Conservation (phyloP, 495 filamentous ascomycete genomes). For the Penicillium turbatum region DNA sequence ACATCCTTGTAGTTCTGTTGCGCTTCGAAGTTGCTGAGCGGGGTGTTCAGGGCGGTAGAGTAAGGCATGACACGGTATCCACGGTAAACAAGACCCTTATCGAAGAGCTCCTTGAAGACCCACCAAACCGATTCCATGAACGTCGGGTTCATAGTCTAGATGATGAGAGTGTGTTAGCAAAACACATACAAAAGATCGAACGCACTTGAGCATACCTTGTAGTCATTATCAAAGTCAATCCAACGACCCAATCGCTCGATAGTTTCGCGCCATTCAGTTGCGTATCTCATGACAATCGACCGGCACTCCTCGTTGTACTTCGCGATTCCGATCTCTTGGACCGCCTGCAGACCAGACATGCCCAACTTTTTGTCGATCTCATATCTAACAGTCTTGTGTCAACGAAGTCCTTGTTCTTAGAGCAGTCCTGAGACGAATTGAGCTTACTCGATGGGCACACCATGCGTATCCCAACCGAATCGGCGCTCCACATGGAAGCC, state of each 20-base stretch:
- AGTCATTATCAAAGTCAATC: slow-evolving; percentile 98
- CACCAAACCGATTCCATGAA: slow-evolving; percentile 98
- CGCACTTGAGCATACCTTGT: slow-evolving; percentile 58
- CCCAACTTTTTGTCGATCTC: slow-evolving; percentile 98
- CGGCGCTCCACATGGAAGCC: slow-evolving; percentile 74
- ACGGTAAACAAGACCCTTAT: slow-evolving; percentile 84
- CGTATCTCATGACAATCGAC: slow-evolving; percentile 91
- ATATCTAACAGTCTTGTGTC: slow-evolving; percentile 37
- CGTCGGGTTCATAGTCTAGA: slow-evolving; percentile 80
- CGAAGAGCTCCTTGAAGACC: slow-evolving; percentile 89
- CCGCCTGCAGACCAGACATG: slow-evolving; percentile 83
- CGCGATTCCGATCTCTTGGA: slow-evolving; percentile 79
- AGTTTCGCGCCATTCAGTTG: slow-evolving; percentile 82
- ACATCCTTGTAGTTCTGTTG: slow-evolving; percentile 94
- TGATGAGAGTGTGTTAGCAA: not conserved
- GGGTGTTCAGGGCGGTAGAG: slow-evolving; percentile 84
- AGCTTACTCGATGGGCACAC: slow-evolving; percentile 75
- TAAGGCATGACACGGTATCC: slow-evolving; percentile 93
- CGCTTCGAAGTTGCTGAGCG: slow-evolving; percentile 89
- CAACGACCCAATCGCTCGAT: slow-evolving; percentile 90
- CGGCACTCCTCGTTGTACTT: slow-evolving; percentile 92
- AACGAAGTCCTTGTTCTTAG: not conserved
- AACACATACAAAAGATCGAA: not conserved
- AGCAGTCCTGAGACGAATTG: not conserved
- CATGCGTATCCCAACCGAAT: slow-evolving; percentile 90